Evolutionary conservation across 2,329 filamentous ascomycete species (phyloP).

Genomic region (Tolypocladium nubicola): DNA sequence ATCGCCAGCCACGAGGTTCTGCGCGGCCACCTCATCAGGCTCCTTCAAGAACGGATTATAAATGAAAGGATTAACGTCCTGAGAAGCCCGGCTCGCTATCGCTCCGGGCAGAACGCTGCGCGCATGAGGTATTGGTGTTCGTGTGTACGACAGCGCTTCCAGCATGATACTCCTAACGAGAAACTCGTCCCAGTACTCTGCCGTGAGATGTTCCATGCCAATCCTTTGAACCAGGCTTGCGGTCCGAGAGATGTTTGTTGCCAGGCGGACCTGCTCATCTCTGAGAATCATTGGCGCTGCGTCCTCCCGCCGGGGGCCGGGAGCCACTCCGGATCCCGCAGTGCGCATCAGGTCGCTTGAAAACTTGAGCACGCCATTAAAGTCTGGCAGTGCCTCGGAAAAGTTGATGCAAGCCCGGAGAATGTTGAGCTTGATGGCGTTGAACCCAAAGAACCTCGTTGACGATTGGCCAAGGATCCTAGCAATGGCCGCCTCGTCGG

Average conservation of each 20-base stretch:
- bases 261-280: conserved; percentile 79
- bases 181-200: conserved; percentile 97
- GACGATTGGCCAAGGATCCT: conserved; percentile 51
- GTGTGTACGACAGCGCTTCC: conserved; percentile 47
- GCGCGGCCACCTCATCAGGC: conserved; percentile 45
- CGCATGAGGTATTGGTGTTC: conserved; percentile 56
- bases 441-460: conserved; percentile 62
- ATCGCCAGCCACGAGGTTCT: conserved; percentile 72
- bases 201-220: conserved; percentile 58
- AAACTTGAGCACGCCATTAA: conserved; percentile 78
- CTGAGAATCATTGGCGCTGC: conserved; percentile 58
- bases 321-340: conserved; percentile 70
- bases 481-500: conserved; percentile 40
- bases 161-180: conserved; percentile 69
- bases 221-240: conserved; percentile 66
- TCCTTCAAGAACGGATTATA: conserved; percentile 86
- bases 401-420: conserved; percentile 85
- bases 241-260: conserved; percentile 78
- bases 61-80: conserved; percentile 74
- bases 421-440: conserved; percentile 74
- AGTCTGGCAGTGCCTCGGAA: conserved; percentile 87
- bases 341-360: conserved; percentile 76
- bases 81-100: conserved; percentile 38
- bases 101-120: conserved; percentile 42
- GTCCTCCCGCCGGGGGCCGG: conserved; percentile 57